A percentile compares a stretch with the other conserved stretches of the same genome.
These are phyloP conservation scores for Pseudogymnoascus sp. DNA, from an alignment of 2,329 filamentous ascomycete genomes.

Conservation along the genomic window DNA sequence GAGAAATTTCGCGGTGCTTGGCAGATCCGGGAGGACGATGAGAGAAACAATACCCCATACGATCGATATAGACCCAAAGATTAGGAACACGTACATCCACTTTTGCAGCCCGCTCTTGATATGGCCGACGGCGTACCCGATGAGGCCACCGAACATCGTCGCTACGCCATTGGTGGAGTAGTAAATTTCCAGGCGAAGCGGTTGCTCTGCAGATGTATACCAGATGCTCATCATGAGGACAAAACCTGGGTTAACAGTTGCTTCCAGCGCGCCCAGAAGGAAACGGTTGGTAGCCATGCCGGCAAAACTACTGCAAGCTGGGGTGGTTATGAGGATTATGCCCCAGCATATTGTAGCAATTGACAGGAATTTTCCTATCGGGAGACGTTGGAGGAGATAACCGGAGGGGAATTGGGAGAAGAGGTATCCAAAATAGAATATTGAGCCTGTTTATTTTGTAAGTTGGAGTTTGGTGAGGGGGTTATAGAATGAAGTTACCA, in stretches of 20 bases:
- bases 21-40: conserved; percentile 57
- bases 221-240: conserved; percentile 55
- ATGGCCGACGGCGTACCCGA: conserved; percentile 63
- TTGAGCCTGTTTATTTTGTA: conserved; percentile 46
- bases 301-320: conserved; percentile 53
- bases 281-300: conserved; percentile 62
- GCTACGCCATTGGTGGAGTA: conserved; percentile 48
- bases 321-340: conserved; percentile 58
- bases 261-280: conserved; percentile 54
- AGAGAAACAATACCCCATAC: conserved; percentile 55
- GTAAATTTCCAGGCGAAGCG: conserved; percentile 59
- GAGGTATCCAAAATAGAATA: conserved; percentile 77
- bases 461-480: conserved; percentile 40
- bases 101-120: conserved; percentile 46
- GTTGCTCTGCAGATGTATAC: conserved; percentile 60
- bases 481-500: conserved; percentile 19
- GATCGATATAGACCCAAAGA: conserved; percentile 56
- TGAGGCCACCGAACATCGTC: conserved; percentile 53
- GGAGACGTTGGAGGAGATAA: conserved; percentile 60
- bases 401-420: conserved; percentile 67
- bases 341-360: conserved; percentile 59
- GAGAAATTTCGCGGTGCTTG: conserved; percentile 62
- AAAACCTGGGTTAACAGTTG: conserved; percentile 57
- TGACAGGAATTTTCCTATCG: conserved; percentile 55
- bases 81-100: conserved; percentile 67